These are phyloP conservation scores for Saccharomyces jurei DNA, from an alignment of 805 yeast genomes.

Conservation along the genomic window DNA sequence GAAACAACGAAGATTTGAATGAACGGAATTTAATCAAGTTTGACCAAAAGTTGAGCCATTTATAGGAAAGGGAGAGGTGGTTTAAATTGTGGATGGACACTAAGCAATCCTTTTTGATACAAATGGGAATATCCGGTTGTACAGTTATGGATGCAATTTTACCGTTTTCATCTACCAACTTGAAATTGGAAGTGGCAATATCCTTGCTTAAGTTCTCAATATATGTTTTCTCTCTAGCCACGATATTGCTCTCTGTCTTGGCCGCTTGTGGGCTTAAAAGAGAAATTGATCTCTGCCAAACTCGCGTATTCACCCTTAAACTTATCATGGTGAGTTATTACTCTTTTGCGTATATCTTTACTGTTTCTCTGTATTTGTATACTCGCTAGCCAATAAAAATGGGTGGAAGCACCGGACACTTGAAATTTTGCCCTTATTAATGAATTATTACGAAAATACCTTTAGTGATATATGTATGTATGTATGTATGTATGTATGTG, in stretches of 20 bases:
- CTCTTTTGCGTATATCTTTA: background rate
- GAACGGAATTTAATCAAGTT: slow-evolving; percentile 16
- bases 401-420: background rate
- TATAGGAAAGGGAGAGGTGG: slow-evolving; percentile 13
- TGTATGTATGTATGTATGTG: too few species aligned
- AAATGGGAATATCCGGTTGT: slow-evolving; percentile 17
- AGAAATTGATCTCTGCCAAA: slow-evolving; percentile 14
- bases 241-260: background rate
- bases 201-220: background rate
- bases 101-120: slow-evolving; percentile 22
- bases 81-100: slow-evolving; percentile 18
- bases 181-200: slow-evolving; percentile 10
- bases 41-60: slow-evolving; percentile 17
- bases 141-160: slow-evolving; percentile 19
- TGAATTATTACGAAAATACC: background rate
- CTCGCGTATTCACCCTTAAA: background rate
- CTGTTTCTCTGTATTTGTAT: background rate
- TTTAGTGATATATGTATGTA: too few species aligned
- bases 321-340: background rate
- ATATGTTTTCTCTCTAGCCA: background rate
- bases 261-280: slow-evolving; percentile 12
- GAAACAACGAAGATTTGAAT: slow-evolving; percentile 15
- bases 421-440: background rate
- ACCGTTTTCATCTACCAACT: slow-evolving; percentile 19
- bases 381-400: background rate